These are phyloP conservation scores for Fraxinus americana DNA, from an alignment of 257 asterid species.

Conservation along the genomic window DNA sequence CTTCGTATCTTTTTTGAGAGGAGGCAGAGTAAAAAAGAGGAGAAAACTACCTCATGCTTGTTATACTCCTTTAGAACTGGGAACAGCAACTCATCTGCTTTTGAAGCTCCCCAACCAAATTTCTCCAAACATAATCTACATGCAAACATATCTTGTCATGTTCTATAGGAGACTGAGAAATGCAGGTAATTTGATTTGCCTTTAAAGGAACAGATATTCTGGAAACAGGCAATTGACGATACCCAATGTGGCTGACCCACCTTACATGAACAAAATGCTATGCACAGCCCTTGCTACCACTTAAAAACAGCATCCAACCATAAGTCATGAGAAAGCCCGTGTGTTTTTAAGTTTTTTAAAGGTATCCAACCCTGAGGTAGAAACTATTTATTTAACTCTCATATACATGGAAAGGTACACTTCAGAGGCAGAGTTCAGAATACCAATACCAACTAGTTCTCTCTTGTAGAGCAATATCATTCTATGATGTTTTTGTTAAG, in stretches of 20 bases:
- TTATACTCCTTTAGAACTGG: slow-evolving; percentile 89
- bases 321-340: background rate
- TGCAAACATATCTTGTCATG: slow-evolving; percentile 17
- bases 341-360: background rate
- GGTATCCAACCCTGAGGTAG: background rate
- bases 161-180: slow-evolving; percentile 7
- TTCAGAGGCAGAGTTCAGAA: background rate
- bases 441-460: background rate
- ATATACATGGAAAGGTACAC: background rate
- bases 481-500: background rate
- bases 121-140: slow-evolving; percentile 93
- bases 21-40: slow-evolving; percentile 17
- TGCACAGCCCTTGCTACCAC: background rate
- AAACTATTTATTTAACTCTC: background rate
- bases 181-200: background rate
- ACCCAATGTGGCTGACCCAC: background rate
- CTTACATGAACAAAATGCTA: background rate
- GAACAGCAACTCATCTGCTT: slow-evolving; percentile 80
- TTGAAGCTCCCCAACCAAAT: slow-evolving; percentile 76
- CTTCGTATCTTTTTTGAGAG: background rate
- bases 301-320: background rate
- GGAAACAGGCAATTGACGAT: background rate
- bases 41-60: slow-evolving; percentile 75
- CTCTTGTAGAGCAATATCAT: background rate
- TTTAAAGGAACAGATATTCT: background rate